phyloP scores from a whole-genome alignment of 2,329 filamentous ascomycete species.

The Pyrenophora teres region DNA sequence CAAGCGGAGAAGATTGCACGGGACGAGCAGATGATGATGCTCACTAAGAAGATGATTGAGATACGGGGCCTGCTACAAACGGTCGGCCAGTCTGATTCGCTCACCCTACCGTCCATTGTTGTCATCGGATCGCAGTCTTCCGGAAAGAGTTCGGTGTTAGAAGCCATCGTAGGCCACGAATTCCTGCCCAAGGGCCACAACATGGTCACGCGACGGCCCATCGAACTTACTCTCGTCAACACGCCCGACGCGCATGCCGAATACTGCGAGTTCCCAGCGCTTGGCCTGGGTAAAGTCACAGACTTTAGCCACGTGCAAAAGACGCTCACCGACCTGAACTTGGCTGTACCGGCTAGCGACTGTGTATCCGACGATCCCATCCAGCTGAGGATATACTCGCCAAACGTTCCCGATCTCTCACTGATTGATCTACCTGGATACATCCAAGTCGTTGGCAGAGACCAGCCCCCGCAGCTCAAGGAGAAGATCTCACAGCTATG shows the following conservation, averaged over 20 bases:
- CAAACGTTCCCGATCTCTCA: constrained; percentile 91
- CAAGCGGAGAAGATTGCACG: constrained; percentile 69
- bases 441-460: constrained; percentile 90
- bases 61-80: constrained; percentile 89
- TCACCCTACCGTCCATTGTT: constrained; percentile 95
- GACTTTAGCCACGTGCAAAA: constrained; percentile 92
- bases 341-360: constrained; percentile 86
- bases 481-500: constrained; percentile 95
- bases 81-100: constrained; percentile 85
- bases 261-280: constrained; percentile 93
- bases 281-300: constrained; percentile 85
- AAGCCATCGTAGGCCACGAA: constrained; percentile 96
- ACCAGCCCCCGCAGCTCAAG: constrained; percentile 89
- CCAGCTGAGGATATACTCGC: constrained; percentile 92
- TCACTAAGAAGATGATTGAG: constrained; percentile 99
- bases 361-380: constrained; percentile 98
- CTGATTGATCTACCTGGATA: constrained; percentile 96
- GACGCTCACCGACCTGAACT: constrained; percentile 91
- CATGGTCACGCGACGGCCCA: constrained; percentile 95
- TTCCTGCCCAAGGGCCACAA: constrained; percentile 98
- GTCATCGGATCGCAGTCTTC: constrained; percentile 98
- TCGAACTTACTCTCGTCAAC: constrained; percentile 94
- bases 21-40: constrained; percentile 99
- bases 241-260: constrained; percentile 85
- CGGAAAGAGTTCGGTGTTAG: constrained; percentile 94